A percentile compares a stretch with the other conserved stretches of the same genome.
Conservation (phyloP, 441 rosid species). For the Eutrema salsugineum region DNA sequence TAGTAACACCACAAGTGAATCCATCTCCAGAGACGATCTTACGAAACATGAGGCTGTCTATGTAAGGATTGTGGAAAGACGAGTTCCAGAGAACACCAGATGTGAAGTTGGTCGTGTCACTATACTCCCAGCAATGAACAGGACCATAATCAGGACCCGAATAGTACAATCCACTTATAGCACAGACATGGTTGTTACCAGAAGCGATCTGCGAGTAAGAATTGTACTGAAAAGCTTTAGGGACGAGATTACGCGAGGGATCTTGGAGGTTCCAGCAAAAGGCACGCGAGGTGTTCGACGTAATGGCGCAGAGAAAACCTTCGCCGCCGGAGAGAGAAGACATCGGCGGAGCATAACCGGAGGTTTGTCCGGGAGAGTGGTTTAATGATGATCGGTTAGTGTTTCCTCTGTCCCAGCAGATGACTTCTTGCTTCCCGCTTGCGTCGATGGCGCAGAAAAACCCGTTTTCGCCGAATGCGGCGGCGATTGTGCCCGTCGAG, state of each 20-base stretch:
- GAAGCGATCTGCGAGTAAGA: conserved; percentile 54
- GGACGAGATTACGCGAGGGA: conserved; percentile 42
- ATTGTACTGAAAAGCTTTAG: conserved; percentile 36
- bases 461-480: conserved; percentile 44
- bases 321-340: conserved; percentile 51
- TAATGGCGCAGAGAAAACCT: conserved; percentile 48
- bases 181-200: conserved; percentile 56
- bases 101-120: conserved; percentile 18
- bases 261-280: conserved; percentile 45
- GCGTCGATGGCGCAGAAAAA: conserved; percentile 58
- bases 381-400: conserved; percentile 30
- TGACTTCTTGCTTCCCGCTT: conserved; percentile 45
- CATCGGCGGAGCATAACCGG: conserved; percentile 40
- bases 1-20: conserved; percentile 64
- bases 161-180: conserved; percentile 60
- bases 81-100: conserved; percentile 35
- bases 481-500: conserved; percentile 35
- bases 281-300: conserved; percentile 45
- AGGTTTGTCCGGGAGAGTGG: conserved; percentile 17
- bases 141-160: conserved; percentile 51
- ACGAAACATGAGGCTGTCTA: conserved; percentile 47
- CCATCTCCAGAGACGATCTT: conserved; percentile 75
- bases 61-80: conserved; percentile 40
- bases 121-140: conserved; percentile 60
- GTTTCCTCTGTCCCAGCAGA: conserved; percentile 47